Percentiles rank a stretch among this genome's conserved stretches.
Evolutionary conservation across 192 early-diverging fungal genomes (phyloP).

Genomic region (Cladochytrium replicatum): DNA sequence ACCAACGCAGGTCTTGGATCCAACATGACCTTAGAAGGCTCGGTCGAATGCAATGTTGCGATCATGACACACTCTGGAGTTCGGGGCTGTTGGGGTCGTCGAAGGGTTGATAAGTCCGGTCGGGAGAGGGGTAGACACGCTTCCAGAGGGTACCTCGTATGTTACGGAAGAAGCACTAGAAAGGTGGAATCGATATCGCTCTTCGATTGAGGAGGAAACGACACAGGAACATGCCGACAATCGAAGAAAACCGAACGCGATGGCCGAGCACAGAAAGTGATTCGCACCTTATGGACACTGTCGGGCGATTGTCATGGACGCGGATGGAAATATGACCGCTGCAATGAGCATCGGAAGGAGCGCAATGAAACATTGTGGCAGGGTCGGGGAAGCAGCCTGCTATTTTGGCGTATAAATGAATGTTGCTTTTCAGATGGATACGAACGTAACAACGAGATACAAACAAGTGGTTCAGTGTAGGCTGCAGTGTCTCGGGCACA

Average conservation of each 20-base stretch:
- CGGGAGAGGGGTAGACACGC: slow-evolving; percentile 1
- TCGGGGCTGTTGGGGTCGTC: slow-evolving; percentile 68
- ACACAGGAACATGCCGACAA: no score
- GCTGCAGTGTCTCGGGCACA: slow-evolving; percentile 57
- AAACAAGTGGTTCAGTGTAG: no score
- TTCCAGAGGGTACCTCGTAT: no score
- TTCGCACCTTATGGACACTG: slow-evolving; percentile 51
- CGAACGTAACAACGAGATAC: no score
- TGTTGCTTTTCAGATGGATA: slow-evolving; percentile 5
- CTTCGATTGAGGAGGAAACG: neutral
- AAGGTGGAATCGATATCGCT: no score
- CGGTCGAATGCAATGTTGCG: slow-evolving; percentile 79
- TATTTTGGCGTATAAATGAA: slow-evolving; percentile 78
- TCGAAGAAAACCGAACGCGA: no score
- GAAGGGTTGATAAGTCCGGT: slow-evolving; percentile 30
- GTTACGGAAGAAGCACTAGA: neutral
- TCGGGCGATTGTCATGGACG: slow-evolving; percentile 76
- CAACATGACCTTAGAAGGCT: slow-evolving; percentile 62
- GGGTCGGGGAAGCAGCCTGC: slow-evolving; percentile 80
- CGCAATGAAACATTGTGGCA: slow-evolving; percentile 68
- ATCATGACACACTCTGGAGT: slow-evolving; percentile 60
- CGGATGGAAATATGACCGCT: slow-evolving; percentile 47
- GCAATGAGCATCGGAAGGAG: slow-evolving; percentile 84
- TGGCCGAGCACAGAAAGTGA: neutral
- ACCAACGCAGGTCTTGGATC: slow-evolving; percentile 66